Percentiles rank a stretch among this genome's conserved stretches.
These are phyloP conservation scores for Pseudogymnoascus sp. DNA, from an alignment of 2,329 filamentous ascomycete genomes.

Conservation along the genomic window DNA sequence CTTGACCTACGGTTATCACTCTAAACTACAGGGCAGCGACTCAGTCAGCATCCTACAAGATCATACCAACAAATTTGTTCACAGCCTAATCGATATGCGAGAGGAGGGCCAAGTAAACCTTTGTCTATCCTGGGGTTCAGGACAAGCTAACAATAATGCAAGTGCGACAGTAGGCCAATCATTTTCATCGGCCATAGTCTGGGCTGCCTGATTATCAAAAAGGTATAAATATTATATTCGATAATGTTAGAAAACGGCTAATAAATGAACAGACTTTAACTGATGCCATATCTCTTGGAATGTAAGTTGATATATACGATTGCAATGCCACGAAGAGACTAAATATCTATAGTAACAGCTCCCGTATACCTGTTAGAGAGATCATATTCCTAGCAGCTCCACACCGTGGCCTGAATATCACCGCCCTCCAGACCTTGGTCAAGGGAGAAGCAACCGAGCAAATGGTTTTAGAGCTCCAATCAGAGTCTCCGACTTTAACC, in stretches of 20 bases:
- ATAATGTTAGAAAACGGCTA: background rate
- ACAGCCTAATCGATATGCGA: background rate
- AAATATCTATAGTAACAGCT: background rate
- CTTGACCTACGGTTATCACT: conserved; percentile 14
- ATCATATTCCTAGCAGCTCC: conserved; percentile 23
- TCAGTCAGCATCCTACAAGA: background rate
- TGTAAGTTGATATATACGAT: background rate
- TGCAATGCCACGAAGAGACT: background rate
- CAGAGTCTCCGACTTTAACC: conserved; percentile 15
- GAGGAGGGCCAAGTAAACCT: background rate
- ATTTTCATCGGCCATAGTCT: background rate
- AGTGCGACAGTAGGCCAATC: background rate
- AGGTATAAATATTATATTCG: background rate
- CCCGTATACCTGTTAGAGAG: conserved; percentile 9
- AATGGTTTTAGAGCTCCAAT: conserved; percentile 19
- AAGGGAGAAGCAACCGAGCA: conserved; percentile 16
- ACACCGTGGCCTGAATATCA: conserved; percentile 20
- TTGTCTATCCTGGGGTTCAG: background rate
- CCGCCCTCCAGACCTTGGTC: conserved; percentile 19
- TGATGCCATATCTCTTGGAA: background rate
- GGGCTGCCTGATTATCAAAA: background rate
- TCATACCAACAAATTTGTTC: background rate
- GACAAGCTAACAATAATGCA: background rate
- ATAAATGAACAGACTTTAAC: background rate
- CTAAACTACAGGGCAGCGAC: background rate